A percentile compares a stretch with the other conserved stretches of the same genome.
Evolutionary conservation across 2,329 filamentous ascomycete genomes (phyloP).

Genomic region (Colletotrichum graminicola): DNA sequence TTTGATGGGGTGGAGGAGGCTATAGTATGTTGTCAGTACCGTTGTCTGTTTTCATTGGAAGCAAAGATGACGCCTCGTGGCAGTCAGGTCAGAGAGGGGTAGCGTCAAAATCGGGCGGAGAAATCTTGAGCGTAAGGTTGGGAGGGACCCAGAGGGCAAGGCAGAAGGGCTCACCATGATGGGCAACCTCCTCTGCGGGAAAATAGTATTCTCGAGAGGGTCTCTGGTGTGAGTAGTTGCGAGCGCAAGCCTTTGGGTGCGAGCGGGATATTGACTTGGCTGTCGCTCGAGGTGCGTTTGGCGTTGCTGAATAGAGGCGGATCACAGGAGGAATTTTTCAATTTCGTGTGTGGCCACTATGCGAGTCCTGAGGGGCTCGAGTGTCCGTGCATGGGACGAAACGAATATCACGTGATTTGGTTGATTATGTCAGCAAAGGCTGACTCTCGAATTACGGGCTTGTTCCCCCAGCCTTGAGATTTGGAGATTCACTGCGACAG

Average conservation of each 20-base stretch:
- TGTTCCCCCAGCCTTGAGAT: background rate
- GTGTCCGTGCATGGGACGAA: constrained; percentile 36
- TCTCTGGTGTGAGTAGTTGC: constrained; percentile 50
- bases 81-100: constrained; percentile 73
- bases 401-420: constrained; percentile 50
- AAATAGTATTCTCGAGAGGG: constrained; percentile 52
- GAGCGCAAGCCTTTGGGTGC: constrained; percentile 52
- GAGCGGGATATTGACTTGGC: constrained; percentile 53
- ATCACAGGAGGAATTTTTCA: constrained; percentile 56
- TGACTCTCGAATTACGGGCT: background rate
- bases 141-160: background rate
- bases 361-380: constrained; percentile 57
- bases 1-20: constrained; percentile 97
- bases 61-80: constrained; percentile 30
- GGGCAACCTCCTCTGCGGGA: constrained; percentile 63
- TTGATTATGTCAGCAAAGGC: constrained; percentile 48
- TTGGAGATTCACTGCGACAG: background rate
- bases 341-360: constrained; percentile 62
- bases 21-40: constrained; percentile 53
- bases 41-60: constrained; percentile 26
- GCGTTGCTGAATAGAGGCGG: constrained; percentile 43
- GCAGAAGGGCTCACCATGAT: constrained; percentile 45
- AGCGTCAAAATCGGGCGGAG: constrained; percentile 26
- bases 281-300: constrained; percentile 53
- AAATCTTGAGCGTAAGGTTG: constrained; percentile 20